Conservation (phyloP, 257 asterid species). For the Striga asiatica region DNA sequence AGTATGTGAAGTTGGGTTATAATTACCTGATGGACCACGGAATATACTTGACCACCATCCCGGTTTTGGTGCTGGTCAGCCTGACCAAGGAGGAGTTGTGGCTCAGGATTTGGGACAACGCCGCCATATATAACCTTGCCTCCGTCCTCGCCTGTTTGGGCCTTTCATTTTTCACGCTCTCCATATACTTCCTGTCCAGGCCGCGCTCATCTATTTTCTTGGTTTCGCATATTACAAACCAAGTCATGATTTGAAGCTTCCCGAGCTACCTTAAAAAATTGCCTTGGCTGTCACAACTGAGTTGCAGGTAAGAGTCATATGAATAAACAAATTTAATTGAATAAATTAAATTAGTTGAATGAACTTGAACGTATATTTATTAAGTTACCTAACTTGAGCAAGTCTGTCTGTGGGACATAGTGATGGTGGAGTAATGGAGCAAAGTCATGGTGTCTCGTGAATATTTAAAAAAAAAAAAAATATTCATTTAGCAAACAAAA, state of each 20-base stretch:
- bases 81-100: constrained; percentile 68
- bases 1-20: constrained; percentile 77
- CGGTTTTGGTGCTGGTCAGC: constrained; percentile 47
- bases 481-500: too few relatives aligned
- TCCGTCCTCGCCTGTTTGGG: constrained; percentile 42
- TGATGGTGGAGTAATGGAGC: too few relatives aligned
- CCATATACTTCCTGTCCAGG: constrained; percentile 55
- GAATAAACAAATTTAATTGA: too few relatives aligned
- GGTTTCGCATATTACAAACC: constrained; percentile 92
- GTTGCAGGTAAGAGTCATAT: too few relatives aligned
- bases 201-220: constrained; percentile 59
- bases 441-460: too few relatives aligned
- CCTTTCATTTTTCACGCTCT: constrained; percentile 48
- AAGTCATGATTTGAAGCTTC: constrained; percentile 56
- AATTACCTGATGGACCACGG: constrained; percentile 75
- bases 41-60: constrained; percentile 64
- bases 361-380: too few relatives aligned
- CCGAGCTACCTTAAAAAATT: too few relatives aligned
- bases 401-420: too few relatives aligned
- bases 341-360: too few relatives aligned
- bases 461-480: too few relatives aligned
- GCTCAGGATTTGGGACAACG: constrained; percentile 66
- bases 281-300: too few relatives aligned
- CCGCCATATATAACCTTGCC: constrained; percentile 55
- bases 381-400: too few relatives aligned